Evolutionary conservation across 2,329 filamentous ascomycete genomes (phyloP).

Genomic region (Phialophora chinensis): DNA sequence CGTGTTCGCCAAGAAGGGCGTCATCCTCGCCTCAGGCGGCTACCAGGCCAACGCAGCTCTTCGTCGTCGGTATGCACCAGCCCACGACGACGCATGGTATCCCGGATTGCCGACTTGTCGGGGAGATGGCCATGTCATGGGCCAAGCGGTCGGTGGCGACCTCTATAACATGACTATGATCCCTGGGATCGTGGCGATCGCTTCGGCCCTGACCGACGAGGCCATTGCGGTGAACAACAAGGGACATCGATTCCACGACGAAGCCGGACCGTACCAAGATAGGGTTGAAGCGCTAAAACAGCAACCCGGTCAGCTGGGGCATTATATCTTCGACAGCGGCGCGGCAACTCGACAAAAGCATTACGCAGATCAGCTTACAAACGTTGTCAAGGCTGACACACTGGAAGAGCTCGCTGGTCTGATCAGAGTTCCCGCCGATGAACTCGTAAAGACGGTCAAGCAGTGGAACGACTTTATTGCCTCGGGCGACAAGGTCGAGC

Average conservation of each 20-base stretch:
- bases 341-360: slow-evolving; percentile 1
- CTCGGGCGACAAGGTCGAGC: slow-evolving; percentile 14
- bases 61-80: background rate
- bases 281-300: slow-evolving; percentile 13
- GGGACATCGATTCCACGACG: slow-evolving; percentile 24
- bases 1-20: slow-evolving; percentile 54
- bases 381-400: slow-evolving; percentile 7
- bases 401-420: slow-evolving; percentile 17
- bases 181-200: slow-evolving; percentile 11
- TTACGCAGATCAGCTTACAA: slow-evolving; percentile 13
- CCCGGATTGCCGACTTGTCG: slow-evolving; percentile 15
- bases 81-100: slow-evolving; percentile 6
- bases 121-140: slow-evolving; percentile 15
- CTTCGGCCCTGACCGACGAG: slow-evolving; percentile 20
- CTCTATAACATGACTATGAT: slow-evolving; percentile 8
- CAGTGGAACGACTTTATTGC: slow-evolving; percentile 20
- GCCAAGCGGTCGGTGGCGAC: slow-evolving; percentile 14
- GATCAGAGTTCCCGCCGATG: slow-evolving; percentile 8
- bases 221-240: slow-evolving; percentile 15
- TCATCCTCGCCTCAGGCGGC: slow-evolving; percentile 74
- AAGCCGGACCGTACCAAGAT: slow-evolving; percentile 21
- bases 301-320: slow-evolving; percentile 7
- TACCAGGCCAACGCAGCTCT: slow-evolving; percentile 69
- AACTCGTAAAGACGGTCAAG: slow-evolving; percentile 3
- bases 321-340: slow-evolving; percentile 20